Base-by-base conservation (phyloP, 306 rosid species). In the Geum urbanum region DNA sequence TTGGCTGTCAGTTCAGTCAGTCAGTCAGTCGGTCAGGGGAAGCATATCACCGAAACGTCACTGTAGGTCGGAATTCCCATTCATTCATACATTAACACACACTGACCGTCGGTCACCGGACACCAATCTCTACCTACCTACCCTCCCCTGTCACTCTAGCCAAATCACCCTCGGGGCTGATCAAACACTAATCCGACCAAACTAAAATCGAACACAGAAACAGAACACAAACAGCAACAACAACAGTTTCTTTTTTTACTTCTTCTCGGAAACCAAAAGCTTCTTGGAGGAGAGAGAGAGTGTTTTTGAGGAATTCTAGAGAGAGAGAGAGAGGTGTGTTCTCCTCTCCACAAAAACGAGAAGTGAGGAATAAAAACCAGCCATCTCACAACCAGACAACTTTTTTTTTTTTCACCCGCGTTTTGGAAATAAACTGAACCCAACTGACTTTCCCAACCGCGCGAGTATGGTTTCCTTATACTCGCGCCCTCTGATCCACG, bases 361-460 rank as follows among this genome's bases (percentile, higher is more conserved):
- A 84, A 87, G 75, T 82, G 79, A 80, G 82, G 97, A 84, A 90
- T 87, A 88, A 87, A 82, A 90, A 84, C 88, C 89, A 90, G 80
- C 92, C 96, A 87, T 70, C 66, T 56, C 74, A 44, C 65, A 70
- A 70, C 74, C 56, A 70, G 74, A 70, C 74, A 32, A 32, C 37
- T 32, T 32, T 3, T 32, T 3, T 32, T 32, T 32, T 32, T 32
- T 72, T 59, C 71, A 67, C 78, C 82, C 83, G 79, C 81, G 81
- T 63, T 82, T 79, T 72, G 70, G 68, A 59, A 49, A 71, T 66
- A 66, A 66, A 57, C 16, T 32, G 56, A 39, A 59, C 73, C 76
- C 67, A 74, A 77, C 74, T 41, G 13, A 8, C 65, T 39, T 16
- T 5, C 50, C 8, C 72, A 71, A 24, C 37, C 73, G 43, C 74